Evolutionary conservation across 148 eudicot species (phyloP).

Genomic region (Selenicereus undatus): DNA sequence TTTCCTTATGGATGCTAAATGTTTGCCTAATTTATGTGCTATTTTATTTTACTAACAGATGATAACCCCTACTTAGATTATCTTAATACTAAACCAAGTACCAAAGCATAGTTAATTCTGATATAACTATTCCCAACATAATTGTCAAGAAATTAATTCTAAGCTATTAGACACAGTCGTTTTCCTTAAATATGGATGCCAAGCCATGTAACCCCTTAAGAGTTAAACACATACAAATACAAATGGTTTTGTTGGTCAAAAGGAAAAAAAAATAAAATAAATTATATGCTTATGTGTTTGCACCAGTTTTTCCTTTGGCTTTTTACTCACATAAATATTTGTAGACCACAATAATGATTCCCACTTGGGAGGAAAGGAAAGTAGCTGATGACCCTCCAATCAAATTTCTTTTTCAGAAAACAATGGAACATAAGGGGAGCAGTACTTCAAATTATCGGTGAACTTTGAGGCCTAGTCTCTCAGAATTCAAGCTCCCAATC

Average conservation of each 20-base stretch:
- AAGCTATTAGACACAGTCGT: neutral
- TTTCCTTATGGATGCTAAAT: too few species aligned
- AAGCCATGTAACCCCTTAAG: neutral
- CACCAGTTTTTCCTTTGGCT: conserved; percentile 19
- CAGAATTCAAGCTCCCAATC: neutral
- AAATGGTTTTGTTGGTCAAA: conserved; percentile 22
- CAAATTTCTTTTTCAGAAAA: neutral
- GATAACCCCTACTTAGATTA: too few species aligned
- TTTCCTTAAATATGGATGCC: neutral
- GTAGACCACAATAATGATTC: conserved; percentile 19
- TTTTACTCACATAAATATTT: conserved; percentile 13
- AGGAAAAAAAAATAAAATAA: neutral
- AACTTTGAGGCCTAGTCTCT: neutral
- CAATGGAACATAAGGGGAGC: neutral
- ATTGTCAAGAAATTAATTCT: neutral
- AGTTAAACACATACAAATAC: neutral
- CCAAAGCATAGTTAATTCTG: neutral
- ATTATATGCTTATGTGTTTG: conserved; percentile 7
- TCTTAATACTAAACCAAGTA: too few species aligned
- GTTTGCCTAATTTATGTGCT: too few species aligned
- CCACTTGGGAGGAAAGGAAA: conserved; percentile 15
- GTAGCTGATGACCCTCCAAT: conserved; percentile 6
- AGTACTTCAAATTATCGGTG: neutral
- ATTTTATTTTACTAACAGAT: too few species aligned
- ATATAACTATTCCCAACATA: too few species aligned